phyloP scores from a whole-genome alignment of 139 green algal species.

The Tetraselmis chui region DNA sequence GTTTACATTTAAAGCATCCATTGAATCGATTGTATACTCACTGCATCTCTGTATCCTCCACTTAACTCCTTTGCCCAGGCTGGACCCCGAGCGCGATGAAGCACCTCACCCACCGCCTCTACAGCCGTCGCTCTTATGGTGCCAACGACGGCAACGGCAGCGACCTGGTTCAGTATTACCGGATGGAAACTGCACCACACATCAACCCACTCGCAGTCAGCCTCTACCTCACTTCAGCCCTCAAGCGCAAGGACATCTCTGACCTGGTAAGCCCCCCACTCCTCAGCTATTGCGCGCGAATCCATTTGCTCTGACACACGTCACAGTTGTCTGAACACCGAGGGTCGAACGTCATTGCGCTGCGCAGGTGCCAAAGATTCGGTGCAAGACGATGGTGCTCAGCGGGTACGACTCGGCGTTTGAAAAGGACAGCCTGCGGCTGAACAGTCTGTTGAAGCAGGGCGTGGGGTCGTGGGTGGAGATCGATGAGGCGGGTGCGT shows the following conservation, averaged over 20 bases:
- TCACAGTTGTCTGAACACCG: no score
- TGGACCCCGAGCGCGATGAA: conserved; percentile 3
- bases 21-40: no score
- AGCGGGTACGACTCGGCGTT: conserved; percentile 27
- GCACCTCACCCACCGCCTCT: conserved; percentile 8
- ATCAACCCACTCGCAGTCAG: conserved; percentile 10
- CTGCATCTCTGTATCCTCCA: no score
- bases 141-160: no score
- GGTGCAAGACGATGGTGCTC: conserved; percentile 25
- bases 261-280: no score
- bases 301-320: no score
- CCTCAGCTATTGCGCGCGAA: no score
- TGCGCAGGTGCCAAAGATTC: conserved; percentile 13
- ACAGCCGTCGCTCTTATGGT: no score
- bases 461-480: conserved; percentile 21
- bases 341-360: no score
- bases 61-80: no score
- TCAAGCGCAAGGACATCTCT: conserved; percentile 9
- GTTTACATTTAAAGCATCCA: no score
- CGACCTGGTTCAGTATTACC: no score
- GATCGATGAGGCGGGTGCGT: conserved; percentile 16
- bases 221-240: conserved; percentile 20
- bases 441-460: conserved; percentile 16
- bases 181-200: conserved; percentile 6
- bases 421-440: conserved; percentile 19